These are phyloP conservation scores for Tuber melanosporum DNA, from an alignment of 495 filamentous ascomycete genomes.

Conservation along the genomic window DNA sequence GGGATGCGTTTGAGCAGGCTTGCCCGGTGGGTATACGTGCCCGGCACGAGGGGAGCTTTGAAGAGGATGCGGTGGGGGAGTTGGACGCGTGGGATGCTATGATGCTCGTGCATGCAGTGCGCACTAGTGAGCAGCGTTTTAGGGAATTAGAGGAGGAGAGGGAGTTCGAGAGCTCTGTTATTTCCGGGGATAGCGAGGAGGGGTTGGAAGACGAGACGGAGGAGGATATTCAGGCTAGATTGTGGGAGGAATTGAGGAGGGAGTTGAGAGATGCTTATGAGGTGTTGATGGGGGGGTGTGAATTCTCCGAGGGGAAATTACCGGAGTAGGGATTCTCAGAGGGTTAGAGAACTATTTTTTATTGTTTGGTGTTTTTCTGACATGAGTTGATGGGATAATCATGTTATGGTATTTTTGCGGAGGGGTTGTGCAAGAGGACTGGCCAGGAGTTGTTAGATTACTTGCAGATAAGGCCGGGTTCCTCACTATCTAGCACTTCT, in stretches of 20 bases:
- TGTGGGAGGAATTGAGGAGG: background rate
- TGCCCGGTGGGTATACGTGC: background rate
- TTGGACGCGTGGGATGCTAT: background rate
- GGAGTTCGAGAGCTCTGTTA: background rate
- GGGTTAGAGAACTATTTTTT: background rate
- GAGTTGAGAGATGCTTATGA: background rate
- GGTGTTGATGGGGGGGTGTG: background rate
- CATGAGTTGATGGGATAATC: background rate
- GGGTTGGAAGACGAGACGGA: background rate
- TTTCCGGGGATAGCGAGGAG: background rate
- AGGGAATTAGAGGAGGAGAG: constrained; percentile 5
- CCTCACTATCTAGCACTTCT: background rate
- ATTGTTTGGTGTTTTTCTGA: background rate
- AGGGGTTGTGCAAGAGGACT: background rate
- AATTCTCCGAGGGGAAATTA: background rate
- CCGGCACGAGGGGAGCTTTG: background rate
- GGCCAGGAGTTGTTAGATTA: background rate
- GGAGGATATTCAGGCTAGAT: background rate
- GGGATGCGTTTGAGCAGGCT: background rate
- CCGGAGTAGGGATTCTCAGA: background rate
- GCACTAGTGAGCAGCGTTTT: background rate
- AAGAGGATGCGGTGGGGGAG: background rate
- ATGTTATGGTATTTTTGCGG: background rate
- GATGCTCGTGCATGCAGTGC: background rate
- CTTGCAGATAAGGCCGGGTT: background rate